Conservation (phyloP, 495 filamentous ascomycete genomes). For the Aspergillus baeticus region DNA sequence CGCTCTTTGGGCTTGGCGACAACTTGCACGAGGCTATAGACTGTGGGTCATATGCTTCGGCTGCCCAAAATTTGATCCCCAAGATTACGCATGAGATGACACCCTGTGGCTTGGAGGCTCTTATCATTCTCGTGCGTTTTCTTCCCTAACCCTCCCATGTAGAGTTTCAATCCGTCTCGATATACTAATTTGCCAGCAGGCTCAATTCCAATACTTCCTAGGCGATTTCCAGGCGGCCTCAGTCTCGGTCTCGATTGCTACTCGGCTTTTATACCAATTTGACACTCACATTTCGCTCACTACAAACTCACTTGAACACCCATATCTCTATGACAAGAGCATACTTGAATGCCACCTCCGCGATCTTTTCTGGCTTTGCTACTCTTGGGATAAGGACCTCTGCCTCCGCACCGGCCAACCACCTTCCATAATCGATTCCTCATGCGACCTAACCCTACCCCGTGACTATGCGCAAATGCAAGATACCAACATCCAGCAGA, state of each 20-base stretch:
- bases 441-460: slow-evolving; percentile 40
- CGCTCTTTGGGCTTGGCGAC: slow-evolving; percentile 16
- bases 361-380: slow-evolving; percentile 44
- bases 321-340: neutral
- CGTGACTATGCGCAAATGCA: slow-evolving; percentile 20
- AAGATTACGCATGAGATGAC: slow-evolving; percentile 17
- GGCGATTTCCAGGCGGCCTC: slow-evolving; percentile 19
- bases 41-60: slow-evolving; percentile 15
- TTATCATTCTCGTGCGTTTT: slow-evolving; percentile 22
- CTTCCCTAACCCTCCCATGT: too few relatives aligned
- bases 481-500: slow-evolving; percentile 8
- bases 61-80: slow-evolving; percentile 5
- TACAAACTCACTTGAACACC: neutral
- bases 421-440: slow-evolving; percentile 33
- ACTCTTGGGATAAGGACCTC: slow-evolving; percentile 40
- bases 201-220: slow-evolving; percentile 19
- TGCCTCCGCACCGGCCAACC: slow-evolving; percentile 39
- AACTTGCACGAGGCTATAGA: slow-evolving; percentile 10
- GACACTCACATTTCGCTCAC: slow-evolving; percentile 15
- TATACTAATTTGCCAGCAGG: slow-evolving; percentile 1
- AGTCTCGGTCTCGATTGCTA: slow-evolving; percentile 16
- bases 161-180: too few relatives aligned
- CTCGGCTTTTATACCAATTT: slow-evolving; percentile 16
- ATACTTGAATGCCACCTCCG: slow-evolving; percentile 22
- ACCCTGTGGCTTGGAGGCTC: slow-evolving; percentile 14